Percentiles rank a stretch among this genome's conserved stretches.
Conservation (phyloP, 208 protist genomes). For the Leishmania major region DNA sequence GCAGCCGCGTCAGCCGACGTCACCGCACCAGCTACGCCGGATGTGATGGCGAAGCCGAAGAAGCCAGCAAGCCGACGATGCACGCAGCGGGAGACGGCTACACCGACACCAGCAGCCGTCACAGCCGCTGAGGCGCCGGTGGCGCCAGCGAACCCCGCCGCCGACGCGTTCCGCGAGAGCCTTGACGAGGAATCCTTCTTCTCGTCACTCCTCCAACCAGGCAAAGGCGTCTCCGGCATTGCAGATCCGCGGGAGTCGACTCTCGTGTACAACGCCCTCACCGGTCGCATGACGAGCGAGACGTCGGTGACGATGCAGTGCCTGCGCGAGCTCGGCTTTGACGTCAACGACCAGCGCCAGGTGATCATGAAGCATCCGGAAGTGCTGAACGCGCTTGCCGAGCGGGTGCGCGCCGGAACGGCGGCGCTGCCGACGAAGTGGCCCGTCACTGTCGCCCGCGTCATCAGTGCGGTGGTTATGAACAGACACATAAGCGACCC, state of each 20-base stretch:
- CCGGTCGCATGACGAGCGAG: slow-evolving; percentile 85
- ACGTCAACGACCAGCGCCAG: slow-evolving; percentile 74
- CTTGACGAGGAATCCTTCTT: slow-evolving; percentile 41
- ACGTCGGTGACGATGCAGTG: slow-evolving; percentile 54
- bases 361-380: slow-evolving; percentile 61
- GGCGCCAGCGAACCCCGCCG: neutral
- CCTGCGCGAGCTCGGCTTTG: slow-evolving; percentile 77
- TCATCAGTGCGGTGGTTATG: slow-evolving; percentile 58
- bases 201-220: slow-evolving; percentile 21
- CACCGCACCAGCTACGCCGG: neutral
- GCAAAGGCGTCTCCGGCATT: neutral
- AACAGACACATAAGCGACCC: slow-evolving; percentile 71
- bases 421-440: slow-evolving; percentile 64
- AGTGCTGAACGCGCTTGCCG: slow-evolving; percentile 65
- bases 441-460: slow-evolving; percentile 67
- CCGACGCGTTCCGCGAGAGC: slow-evolving; percentile 20
- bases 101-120: neutral
- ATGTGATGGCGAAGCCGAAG: neutral
- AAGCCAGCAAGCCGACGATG: neutral
- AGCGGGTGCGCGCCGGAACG: slow-evolving; percentile 57
- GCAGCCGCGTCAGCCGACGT: neutral
- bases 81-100: neutral
- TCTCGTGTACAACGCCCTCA: slow-evolving; percentile 87
- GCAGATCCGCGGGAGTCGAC: slow-evolving; percentile 35
- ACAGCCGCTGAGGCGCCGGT: neutral